phyloP scores from a whole-genome alignment of 2,329 filamentous ascomycete species.

The Ophidiomyces ophidiicola region DNA sequence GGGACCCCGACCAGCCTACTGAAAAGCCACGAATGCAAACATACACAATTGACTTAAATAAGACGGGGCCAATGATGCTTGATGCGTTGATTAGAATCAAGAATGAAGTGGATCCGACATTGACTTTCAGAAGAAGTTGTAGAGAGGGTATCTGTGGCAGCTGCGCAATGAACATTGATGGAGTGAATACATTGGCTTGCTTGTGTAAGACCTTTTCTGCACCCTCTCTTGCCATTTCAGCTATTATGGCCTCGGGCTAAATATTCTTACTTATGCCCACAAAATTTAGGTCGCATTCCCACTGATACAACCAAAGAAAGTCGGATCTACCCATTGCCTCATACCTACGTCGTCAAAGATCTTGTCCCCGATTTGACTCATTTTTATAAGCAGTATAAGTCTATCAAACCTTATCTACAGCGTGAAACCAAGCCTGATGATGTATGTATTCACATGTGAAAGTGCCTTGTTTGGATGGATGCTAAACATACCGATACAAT shows the following conservation, averaged over 20 bases:
- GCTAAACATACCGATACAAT: constrained; percentile 15
- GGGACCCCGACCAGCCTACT: constrained; percentile 86
- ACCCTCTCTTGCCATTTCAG: background rate
- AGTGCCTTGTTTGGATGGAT: constrained; percentile 5
- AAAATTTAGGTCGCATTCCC: constrained; percentile 69
- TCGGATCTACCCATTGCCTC: constrained; percentile 94
- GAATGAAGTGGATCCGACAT: constrained; percentile 93
- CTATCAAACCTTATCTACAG: constrained; percentile 97
- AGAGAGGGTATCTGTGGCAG: constrained; percentile 97
- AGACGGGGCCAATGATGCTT: constrained; percentile 97
- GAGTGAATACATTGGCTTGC: constrained; percentile 93
- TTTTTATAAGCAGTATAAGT: constrained; percentile 99
- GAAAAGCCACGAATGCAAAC: constrained; percentile 93
- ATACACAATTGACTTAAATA: constrained; percentile 92
- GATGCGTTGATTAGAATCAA: constrained; percentile 96
- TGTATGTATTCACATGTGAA: constrained; percentile 42
- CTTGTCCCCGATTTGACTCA: constrained; percentile 93
- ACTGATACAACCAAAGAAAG: constrained; percentile 66
- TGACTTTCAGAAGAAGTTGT: constrained; percentile 93
- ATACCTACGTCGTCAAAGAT: constrained; percentile 99
- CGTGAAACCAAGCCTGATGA: constrained; percentile 71
- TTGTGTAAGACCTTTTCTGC: constrained; percentile 54
- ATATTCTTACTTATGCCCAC: background rate
- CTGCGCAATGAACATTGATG: constrained; percentile 99
- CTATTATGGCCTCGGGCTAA: too few relatives aligned